phyloP scores from a whole-genome alignment of 495 filamentous ascomycete genomes.

The Neurospora pannonica region DNA sequence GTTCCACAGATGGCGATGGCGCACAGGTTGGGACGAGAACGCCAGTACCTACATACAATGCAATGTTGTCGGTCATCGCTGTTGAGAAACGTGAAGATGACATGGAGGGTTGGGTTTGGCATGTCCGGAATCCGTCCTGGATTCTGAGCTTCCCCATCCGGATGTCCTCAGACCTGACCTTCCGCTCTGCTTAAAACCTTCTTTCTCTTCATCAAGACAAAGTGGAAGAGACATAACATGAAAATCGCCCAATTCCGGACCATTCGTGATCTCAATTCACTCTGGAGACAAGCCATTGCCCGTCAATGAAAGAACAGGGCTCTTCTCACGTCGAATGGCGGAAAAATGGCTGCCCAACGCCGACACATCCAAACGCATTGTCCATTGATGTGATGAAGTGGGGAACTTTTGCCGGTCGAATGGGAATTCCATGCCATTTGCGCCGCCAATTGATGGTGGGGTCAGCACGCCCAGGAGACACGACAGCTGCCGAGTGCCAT shows the following conservation, averaged over 20 bases:
- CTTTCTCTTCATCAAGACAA: neutral
- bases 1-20: neutral
- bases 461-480: neutral
- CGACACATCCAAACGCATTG: neutral
- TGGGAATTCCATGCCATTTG: neutral
- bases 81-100: neutral
- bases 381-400: neutral
- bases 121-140: neutral
- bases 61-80: neutral
- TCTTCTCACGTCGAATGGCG: neutral
- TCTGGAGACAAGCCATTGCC: neutral
- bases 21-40: neutral
- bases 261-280: neutral
- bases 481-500: neutral
- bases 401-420: neutral
- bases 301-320: neutral
- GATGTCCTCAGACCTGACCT: neutral
- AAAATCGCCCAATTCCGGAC: neutral
- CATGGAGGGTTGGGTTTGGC: neutral
- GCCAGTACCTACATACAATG: neutral
- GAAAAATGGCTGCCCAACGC: neutral
- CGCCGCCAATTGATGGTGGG: neutral
- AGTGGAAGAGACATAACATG: neutral
- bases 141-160: neutral
- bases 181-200: neutral